Conservation (phyloP, 768 basidiomycete species). For the Multifurca ochricompacta region DNA sequence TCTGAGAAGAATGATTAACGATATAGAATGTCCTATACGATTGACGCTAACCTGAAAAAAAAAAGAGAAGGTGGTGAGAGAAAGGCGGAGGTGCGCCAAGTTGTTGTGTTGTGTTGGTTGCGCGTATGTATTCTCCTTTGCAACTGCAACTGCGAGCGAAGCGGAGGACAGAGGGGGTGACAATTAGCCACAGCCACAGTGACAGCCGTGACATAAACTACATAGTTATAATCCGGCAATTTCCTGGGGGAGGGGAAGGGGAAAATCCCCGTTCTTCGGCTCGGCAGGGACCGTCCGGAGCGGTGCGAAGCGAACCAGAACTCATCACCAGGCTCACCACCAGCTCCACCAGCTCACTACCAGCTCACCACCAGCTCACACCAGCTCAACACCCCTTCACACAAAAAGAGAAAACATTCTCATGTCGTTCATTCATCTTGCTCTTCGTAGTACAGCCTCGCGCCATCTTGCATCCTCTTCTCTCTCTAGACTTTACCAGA, state of each 20-base stretch:
- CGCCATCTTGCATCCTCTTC: conserved; percentile 31
- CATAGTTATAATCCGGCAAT: conserved; percentile 35
- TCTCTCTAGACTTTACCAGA: conserved; percentile 21
- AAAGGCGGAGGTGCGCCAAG: conserved; percentile 12
- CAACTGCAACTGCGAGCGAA: background rate
- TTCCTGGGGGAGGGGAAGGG: too few relatives aligned
- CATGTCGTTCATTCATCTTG: conserved; percentile 19
- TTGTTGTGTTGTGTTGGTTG: conserved; percentile 10
- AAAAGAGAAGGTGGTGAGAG: conserved; percentile 16
- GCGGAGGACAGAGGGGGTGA: too few relatives aligned
- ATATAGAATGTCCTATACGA: conserved; percentile 5
- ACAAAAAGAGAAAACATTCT: conserved; percentile 6
- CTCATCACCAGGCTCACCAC: too few relatives aligned
- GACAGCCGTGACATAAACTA: conserved; percentile 43
- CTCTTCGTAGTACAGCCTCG: conserved; percentile 23
- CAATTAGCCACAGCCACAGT: too few relatives aligned
- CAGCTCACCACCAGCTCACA: too few relatives aligned
- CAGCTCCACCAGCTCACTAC: too few relatives aligned
- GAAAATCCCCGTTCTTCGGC: too few relatives aligned
- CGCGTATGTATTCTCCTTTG: too few relatives aligned
- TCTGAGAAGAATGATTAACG: conserved; percentile 27
- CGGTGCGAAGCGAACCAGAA: too few relatives aligned
- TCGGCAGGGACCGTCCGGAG: conserved; percentile 1
- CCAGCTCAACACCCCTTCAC: too few relatives aligned
- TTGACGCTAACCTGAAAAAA: conserved; percentile 24